Percentiles rank a stretch among this genome's conserved stretches.
phyloP scores from a whole-genome alignment of 2,329 filamentous ascomycete species.

The Fusarium pininemorale region DNA sequence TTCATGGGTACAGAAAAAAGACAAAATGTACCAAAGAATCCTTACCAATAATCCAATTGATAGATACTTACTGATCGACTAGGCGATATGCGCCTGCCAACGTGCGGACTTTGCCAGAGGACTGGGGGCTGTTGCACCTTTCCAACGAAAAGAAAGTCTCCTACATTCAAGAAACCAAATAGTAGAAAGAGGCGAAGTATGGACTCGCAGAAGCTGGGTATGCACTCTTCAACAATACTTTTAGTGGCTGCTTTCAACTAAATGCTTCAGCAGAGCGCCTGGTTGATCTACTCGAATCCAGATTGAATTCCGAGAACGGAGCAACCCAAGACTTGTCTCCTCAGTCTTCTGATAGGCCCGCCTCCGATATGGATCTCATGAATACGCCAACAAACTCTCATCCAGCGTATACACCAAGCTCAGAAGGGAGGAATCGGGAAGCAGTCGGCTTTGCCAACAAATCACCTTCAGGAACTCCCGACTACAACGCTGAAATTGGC shows the following conservation, averaged over 20 bases:
- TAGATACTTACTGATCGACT: not conserved
- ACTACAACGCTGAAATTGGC: not conserved
- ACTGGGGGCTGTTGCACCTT: not conserved
- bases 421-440: not conserved
- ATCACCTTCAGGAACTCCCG: not conserved
- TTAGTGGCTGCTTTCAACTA: not conserved
- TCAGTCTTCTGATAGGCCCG: not conserved
- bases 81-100: not conserved
- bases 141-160: not conserved
- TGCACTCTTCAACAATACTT: not conserved
- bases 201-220: not conserved
- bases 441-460: not conserved
- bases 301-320: not conserved
- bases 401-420: not conserved
- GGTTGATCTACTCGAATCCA: not conserved
- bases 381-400: not conserved
- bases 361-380: not conserved
- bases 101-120: not conserved
- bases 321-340: not conserved
- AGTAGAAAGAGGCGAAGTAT: not conserved
- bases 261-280: not conserved
- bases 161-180: not conserved
- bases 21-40: not conserved
- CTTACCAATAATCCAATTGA: accelerated
- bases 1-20: not conserved